phyloP scores from a whole-genome alignment of 768 basidiomycete genomes.

The Clitopilus hobsonii region DNA sequence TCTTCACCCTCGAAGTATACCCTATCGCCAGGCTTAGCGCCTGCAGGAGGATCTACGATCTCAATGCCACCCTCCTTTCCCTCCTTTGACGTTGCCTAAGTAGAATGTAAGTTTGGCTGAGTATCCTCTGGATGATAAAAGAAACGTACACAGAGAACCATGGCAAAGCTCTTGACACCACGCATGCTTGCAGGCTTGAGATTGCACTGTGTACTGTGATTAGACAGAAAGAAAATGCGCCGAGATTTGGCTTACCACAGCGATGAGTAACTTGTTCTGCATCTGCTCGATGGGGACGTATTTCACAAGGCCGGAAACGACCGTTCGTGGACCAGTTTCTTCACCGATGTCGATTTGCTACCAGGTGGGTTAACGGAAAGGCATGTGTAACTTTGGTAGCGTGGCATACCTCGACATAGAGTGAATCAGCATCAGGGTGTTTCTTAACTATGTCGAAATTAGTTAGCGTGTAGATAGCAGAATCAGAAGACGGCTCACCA shows the following conservation, averaged over 20 bases:
- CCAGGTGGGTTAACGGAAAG: slow-evolving; percentile 13
- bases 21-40: slow-evolving; percentile 85
- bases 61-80: slow-evolving; percentile 90
- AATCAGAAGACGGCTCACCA: slow-evolving; percentile 42
- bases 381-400: not conserved
- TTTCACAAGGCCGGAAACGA: slow-evolving; percentile 94
- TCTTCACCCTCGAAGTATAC: slow-evolving; percentile 93
- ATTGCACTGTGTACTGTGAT: slow-evolving; percentile 57
- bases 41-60: slow-evolving; percentile 82
- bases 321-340: slow-evolving; percentile 90
- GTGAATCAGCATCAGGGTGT: slow-evolving; percentile 94
- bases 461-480: not conserved
- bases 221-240: not conserved
- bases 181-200: slow-evolving; percentile 96
- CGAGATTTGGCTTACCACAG: slow-evolving; percentile 51
- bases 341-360: slow-evolving; percentile 97
- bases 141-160: slow-evolving; percentile 83
- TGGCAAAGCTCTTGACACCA: slow-evolving; percentile 96
- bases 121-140: not conserved
- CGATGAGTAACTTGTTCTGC: slow-evolving; percentile 76
- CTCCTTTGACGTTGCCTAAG: slow-evolving; percentile 83
- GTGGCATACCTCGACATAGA: slow-evolving; percentile 83
- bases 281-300: slow-evolving; percentile 96
- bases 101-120: slow-evolving; percentile 1
- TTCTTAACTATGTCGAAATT: slow-evolving; percentile 63